phyloP scores from a whole-genome alignment of 352 stramenopile species.

The Poterioochromonas sp. region DNA sequence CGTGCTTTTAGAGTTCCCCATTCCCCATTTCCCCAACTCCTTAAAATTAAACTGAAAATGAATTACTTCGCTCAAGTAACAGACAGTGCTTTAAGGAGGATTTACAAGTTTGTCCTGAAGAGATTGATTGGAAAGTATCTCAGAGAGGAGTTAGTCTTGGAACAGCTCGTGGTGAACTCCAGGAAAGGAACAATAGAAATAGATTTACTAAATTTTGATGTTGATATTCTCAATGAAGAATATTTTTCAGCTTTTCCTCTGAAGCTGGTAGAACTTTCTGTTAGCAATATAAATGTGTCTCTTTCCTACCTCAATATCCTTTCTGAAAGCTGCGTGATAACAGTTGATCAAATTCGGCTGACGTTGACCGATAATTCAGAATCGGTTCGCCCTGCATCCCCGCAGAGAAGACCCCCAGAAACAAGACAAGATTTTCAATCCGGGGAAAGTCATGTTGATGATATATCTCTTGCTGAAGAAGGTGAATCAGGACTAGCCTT shows the following conservation, averaged over 20 bases:
- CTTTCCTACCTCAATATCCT: conserved; percentile 11
- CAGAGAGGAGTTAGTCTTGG: neutral
- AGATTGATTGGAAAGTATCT: conserved; percentile 27
- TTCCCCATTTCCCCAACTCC: too few species aligned
- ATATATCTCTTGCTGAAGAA: neutral
- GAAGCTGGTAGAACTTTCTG: neutral
- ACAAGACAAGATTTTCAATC: neutral
- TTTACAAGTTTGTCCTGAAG: conserved; percentile 34
- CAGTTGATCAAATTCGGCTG: neutral
- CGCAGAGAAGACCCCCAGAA: neutral
- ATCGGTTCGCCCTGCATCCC: neutral
- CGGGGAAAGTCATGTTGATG: neutral
- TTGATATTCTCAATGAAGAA: conserved; percentile 24
- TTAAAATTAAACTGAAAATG: too few species aligned
- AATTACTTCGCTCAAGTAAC: neutral
- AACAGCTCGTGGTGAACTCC: conserved; percentile 26
- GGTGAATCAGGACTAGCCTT: neutral
- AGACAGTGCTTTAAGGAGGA: neutral
- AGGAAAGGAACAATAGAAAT: neutral
- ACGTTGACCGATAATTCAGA: neutral
- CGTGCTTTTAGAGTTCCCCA: too few species aligned
- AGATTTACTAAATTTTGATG: neutral
- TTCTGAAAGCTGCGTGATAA: neutral
- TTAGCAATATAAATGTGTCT: neutral
- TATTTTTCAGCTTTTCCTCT: neutral